These are phyloP conservation scores for Penicillium subrubescens DNA, from an alignment of 495 filamentous ascomycete genomes.

Conservation along the genomic window DNA sequence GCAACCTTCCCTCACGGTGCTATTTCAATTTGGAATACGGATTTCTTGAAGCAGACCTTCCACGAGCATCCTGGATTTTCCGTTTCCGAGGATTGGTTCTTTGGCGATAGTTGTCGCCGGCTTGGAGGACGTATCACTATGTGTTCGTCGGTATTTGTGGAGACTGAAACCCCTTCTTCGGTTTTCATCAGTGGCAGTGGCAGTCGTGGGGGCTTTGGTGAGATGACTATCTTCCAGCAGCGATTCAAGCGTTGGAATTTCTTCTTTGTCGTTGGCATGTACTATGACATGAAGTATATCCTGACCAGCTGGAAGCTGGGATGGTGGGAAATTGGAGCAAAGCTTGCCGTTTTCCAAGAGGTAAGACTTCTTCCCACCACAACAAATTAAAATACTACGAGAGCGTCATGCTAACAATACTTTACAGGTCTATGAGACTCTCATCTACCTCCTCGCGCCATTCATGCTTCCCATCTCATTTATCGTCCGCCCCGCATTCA, in stretches of 20 bases:
- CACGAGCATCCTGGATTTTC: conserved; percentile 47
- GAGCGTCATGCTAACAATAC: background rate
- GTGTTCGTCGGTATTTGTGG: conserved; percentile 52
- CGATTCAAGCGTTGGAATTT: conserved; percentile 55
- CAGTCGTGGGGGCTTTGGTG: conserved; percentile 50
- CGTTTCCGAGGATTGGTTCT: conserved; percentile 51
- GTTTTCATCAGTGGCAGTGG: conserved; percentile 42
- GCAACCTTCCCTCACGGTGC: conserved; percentile 49
- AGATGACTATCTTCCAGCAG: conserved; percentile 54
- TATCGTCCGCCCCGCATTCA: conserved; percentile 40
- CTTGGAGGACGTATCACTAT: conserved; percentile 50
- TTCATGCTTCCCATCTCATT: conserved; percentile 52
- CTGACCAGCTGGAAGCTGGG: conserved; percentile 49
- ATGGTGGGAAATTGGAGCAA: conserved; percentile 51
- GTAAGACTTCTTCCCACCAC: conserved; percentile 13
- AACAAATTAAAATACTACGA: background rate
- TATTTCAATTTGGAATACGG: conserved; percentile 47
- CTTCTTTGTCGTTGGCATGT: conserved; percentile 53
- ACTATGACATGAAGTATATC: conserved; percentile 50
- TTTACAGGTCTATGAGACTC: conserved; percentile 47
- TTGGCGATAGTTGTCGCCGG: conserved; percentile 45
- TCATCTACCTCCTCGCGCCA: conserved; percentile 47
- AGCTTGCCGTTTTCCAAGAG: conserved; percentile 72
- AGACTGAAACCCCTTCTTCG: conserved; percentile 46
- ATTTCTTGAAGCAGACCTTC: conserved; percentile 44